Evolutionary conservation across 257 asterid species (phyloP).

Genomic region (Solanum corneliomulleri): DNA sequence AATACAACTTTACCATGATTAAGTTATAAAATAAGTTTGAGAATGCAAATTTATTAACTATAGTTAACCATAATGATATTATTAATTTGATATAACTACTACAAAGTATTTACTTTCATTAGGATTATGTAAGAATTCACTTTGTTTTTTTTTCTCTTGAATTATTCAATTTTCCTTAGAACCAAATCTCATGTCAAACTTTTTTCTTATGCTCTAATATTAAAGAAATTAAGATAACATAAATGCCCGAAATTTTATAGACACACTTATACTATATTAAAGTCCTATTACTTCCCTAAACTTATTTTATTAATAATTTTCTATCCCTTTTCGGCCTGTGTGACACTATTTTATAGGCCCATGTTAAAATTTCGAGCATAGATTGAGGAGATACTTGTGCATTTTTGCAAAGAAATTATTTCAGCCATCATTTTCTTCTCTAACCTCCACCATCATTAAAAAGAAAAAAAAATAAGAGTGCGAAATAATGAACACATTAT

Average conservation of each 20-base stretch:
- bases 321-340: rapidly evolving
- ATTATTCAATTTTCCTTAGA: constrained; percentile 1
- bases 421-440: constrained; percentile 37
- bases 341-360: too few species aligned
- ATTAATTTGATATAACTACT: neutral
- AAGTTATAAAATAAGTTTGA: neutral
- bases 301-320: too few species aligned
- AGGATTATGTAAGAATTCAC: neutral
- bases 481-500: neutral
- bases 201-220: neutral
- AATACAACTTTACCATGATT: neutral
- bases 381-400: rapidly evolving
- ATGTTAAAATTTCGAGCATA: too few species aligned
- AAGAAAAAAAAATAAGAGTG: neutral
- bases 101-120: neutral
- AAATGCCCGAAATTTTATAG: rapidly evolving
- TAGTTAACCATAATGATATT: neutral
- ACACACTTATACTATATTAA: too few species aligned
- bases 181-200: constrained; percentile 31
- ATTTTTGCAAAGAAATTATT: neutral
- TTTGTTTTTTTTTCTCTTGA: neutral
- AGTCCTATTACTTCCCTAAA: too few species aligned
- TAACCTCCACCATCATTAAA: constrained; percentile 26
- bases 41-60: neutral
- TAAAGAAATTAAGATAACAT: neutral